A percentile compares a stretch with the other conserved stretches of the same genome.
Evolutionary conservation across 495 filamentous ascomycete species (phyloP).

Genomic region (Apiosordaria backusii): DNA sequence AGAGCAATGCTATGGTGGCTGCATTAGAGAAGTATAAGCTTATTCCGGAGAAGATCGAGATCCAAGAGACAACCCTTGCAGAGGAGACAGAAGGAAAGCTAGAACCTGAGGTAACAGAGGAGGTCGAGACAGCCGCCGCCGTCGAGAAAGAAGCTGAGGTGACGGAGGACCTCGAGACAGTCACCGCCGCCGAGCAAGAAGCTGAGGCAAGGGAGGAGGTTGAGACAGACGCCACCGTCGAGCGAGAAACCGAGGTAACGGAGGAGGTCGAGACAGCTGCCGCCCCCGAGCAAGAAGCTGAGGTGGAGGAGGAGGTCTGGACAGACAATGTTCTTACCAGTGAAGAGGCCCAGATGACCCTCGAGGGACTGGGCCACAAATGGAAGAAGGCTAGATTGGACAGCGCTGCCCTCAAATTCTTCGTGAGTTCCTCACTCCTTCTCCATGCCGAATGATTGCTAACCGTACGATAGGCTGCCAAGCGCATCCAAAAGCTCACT

Average conservation of each 20-base stretch:
- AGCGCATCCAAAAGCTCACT: constrained; percentile 73
- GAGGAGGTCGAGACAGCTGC: constrained; percentile 6
- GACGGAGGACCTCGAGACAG: background rate
- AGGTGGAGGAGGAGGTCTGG: constrained; percentile 2
- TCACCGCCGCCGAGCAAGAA: background rate
- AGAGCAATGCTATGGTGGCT: too few species aligned
- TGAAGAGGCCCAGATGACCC: constrained; percentile 29
- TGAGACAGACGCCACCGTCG: background rate
- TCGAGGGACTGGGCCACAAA: constrained; percentile 38
- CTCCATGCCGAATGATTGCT: background rate
- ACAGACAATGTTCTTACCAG: constrained; percentile 16
- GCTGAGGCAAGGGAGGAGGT: background rate
- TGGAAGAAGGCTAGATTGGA: constrained; percentile 56
- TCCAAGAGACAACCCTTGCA: too few species aligned
- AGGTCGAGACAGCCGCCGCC: too few species aligned
- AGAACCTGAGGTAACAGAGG: too few species aligned
- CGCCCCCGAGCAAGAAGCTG: constrained; percentile 4
- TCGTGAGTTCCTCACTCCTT: constrained; percentile 35
- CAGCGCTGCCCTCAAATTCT: constrained; percentile 66
- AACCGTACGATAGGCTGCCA: constrained; percentile 55
- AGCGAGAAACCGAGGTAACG: background rate
- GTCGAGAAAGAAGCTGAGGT: too few species aligned
- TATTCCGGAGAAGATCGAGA: too few species aligned
- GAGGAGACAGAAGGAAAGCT: too few species aligned
- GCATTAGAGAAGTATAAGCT: too few species aligned